Conservation (phyloP, 2,329 filamentous ascomycete genomes). For the Aspergillus clavatus region DNA sequence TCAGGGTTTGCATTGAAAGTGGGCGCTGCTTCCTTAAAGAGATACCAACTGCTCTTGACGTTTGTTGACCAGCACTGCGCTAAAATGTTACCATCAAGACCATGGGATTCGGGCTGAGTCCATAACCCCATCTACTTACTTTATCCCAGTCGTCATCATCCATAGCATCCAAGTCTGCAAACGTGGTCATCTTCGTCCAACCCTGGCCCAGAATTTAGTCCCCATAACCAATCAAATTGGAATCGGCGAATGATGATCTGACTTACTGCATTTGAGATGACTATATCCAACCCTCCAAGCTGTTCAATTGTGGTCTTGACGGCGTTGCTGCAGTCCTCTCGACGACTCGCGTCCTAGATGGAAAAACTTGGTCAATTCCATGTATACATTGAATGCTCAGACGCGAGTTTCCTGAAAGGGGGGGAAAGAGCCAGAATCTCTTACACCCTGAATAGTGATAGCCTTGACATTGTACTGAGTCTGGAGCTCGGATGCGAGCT, state of each 20-base stretch:
- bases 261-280: conserved; percentile 68
- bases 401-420: not conserved
- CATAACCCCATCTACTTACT: conserved; percentile 29
- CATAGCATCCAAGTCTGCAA: conserved; percentile 55
- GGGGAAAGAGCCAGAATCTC: no score
- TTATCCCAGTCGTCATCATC: conserved; percentile 61
- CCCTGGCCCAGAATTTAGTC: conserved; percentile 39
- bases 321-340: conserved; percentile 54
- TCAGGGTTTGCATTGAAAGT: conserved; percentile 59
- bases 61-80: conserved; percentile 58
- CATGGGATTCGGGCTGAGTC: no score
- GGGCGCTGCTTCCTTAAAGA: conserved; percentile 54
- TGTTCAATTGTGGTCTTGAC: conserved; percentile 55
- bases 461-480: conserved; percentile 49
- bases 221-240: not conserved
- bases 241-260: not conserved
- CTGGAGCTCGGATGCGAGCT: conserved; percentile 54
- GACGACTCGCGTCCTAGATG: conserved; percentile 55
- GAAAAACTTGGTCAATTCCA: conserved; percentile 5
- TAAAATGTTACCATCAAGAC: not conserved
- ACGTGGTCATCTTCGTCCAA: conserved; percentile 57
- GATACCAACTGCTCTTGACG: conserved; percentile 51
- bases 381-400: not conserved
- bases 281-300: conserved; percentile 69
- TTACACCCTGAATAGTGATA: conserved; percentile 56